phyloP scores from a whole-genome alignment of 2,329 filamentous ascomycete genomes.

The Orbilia javanica region DNA sequence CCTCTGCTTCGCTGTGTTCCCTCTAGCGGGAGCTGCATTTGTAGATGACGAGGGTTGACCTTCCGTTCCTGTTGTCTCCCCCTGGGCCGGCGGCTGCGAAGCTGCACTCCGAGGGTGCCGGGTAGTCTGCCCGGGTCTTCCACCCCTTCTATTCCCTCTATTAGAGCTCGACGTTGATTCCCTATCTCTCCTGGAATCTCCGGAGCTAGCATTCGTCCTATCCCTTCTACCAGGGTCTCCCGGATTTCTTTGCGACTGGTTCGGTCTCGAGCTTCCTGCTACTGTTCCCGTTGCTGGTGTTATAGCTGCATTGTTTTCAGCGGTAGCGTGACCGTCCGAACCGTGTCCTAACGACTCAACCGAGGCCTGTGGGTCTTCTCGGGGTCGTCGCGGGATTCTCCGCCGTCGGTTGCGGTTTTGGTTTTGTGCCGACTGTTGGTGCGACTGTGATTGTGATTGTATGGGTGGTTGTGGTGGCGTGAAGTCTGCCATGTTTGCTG shows the following conservation, averaged over 20 bases:
- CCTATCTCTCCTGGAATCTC: conserved; percentile 29
- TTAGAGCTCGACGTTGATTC: conserved; percentile 42
- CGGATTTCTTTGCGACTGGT: conserved; percentile 7
- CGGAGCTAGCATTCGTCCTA: conserved; percentile 14
- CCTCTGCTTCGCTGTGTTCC: conserved; percentile 34
- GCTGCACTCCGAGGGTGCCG: conserved; percentile 14
- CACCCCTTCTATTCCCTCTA: conserved; percentile 32
- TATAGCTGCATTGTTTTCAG: background rate
- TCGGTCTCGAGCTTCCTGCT: conserved; percentile 34
- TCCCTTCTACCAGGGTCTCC: background rate
- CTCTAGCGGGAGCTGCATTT: conserved; percentile 25
- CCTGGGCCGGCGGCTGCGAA: background rate
- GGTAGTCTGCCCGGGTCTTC: conserved; percentile 1
- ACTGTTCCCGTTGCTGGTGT: background rate
- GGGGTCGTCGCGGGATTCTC: conserved; percentile 31
- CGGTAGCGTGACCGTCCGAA: conserved; percentile 30
- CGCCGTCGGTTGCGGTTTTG: conserved; percentile 40
- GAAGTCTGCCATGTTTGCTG: conserved; percentile 46
- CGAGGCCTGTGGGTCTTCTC: conserved; percentile 42
- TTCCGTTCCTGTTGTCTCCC: background rate
- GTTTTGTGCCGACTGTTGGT: conserved; percentile 25
- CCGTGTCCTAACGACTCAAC: conserved; percentile 36
- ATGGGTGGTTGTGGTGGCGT: background rate
- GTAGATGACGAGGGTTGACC: conserved; percentile 1
- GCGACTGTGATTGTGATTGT: conserved; percentile 19